Percentiles rank a stretch among this genome's conserved stretches.
Conservation (phyloP, 2,329 filamentous ascomycete genomes). For the Metarhizium anisopliae region DNA sequence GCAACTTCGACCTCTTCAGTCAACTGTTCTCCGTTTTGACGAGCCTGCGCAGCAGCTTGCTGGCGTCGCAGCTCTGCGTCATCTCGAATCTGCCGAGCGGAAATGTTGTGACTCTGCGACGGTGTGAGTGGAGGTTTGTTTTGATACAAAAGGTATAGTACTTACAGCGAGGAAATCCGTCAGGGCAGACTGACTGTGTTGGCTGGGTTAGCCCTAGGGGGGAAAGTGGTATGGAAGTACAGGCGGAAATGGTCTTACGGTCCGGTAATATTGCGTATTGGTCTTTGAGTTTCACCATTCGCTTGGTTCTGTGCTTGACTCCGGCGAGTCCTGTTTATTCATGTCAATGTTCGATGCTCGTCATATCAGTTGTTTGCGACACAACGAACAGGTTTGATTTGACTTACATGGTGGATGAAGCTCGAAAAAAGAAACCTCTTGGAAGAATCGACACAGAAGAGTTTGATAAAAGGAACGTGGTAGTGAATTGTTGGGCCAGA, state of each 20-base stretch:
- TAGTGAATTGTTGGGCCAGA: too few species aligned
- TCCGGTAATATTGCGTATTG: constrained; percentile 26
- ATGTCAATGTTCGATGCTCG: neutral
- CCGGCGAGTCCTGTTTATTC: constrained; percentile 6
- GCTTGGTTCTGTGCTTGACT: constrained; percentile 8
- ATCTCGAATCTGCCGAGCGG: constrained; percentile 43
- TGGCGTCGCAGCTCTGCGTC: constrained; percentile 41
- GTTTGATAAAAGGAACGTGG: too few species aligned
- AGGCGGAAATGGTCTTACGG: constrained; percentile 21
- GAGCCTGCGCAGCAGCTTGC: constrained; percentile 17
- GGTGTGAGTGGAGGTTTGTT: neutral
- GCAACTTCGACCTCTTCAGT: constrained; percentile 6
- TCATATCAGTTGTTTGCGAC: neutral
- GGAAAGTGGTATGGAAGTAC: neutral
- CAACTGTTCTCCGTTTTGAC: constrained; percentile 13
- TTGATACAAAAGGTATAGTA: neutral
- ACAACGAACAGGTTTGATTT: neutral
- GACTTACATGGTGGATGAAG: constrained; percentile 3
- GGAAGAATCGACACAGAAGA: neutral
- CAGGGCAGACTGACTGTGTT: constrained; percentile 38
- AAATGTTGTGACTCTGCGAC: constrained; percentile 52
- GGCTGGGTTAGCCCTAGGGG: constrained; percentile 5
- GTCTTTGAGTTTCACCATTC: constrained; percentile 12
- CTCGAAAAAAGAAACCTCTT: neutral
- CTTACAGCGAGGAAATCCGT: constrained; percentile 44